Evolutionary conservation across 768 basidiomycete species (phyloP).

Genomic region (Boletus sensibilis): DNA sequence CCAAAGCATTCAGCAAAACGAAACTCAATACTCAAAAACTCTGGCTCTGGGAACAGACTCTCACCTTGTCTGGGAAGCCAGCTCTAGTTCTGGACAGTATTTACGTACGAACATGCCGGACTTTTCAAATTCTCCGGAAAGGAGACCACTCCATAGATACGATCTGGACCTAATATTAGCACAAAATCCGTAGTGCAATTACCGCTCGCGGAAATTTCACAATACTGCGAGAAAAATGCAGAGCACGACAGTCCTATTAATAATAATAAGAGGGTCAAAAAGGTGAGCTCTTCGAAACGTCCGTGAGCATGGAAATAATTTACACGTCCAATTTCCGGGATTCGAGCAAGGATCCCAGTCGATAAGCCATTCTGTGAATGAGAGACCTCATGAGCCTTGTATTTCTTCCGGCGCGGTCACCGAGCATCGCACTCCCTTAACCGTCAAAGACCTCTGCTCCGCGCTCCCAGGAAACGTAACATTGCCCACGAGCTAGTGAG

Average conservation of each 20-base stretch:
- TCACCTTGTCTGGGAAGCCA: constrained; percentile 27
- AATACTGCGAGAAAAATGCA: constrained; percentile 27
- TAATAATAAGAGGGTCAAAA: background rate
- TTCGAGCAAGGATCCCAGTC: constrained; percentile 19
- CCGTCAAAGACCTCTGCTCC: constrained; percentile 18
- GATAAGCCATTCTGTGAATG: constrained; percentile 12
- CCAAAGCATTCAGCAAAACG: background rate
- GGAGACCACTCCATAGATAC: constrained; percentile 21
- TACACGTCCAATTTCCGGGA: constrained; percentile 25
- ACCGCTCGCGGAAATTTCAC: constrained; percentile 31
- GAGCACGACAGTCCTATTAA: constrained; percentile 14
- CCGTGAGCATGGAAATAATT: constrained; percentile 14
- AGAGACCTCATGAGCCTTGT: constrained; percentile 2
- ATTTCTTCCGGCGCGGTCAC: constrained; percentile 7
- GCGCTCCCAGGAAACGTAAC: constrained; percentile 27
- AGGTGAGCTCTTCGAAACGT: constrained; percentile 1
- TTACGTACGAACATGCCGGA: constrained; percentile 27
- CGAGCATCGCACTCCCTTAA: constrained; percentile 19
- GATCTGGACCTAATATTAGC: constrained; percentile 29
- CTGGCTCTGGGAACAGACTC: constrained; percentile 13
- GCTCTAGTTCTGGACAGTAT: constrained; percentile 12
- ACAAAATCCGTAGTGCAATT: constrained; percentile 26
- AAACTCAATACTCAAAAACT: constrained; percentile 24
- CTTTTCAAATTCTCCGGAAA: constrained; percentile 20
- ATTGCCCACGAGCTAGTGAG: constrained; percentile 27